Evolutionary conservation across 139 green algal genomes (phyloP), one percentile per base, ranked within the genome.

Genomic region (Chlorella ohadii): DNA sequence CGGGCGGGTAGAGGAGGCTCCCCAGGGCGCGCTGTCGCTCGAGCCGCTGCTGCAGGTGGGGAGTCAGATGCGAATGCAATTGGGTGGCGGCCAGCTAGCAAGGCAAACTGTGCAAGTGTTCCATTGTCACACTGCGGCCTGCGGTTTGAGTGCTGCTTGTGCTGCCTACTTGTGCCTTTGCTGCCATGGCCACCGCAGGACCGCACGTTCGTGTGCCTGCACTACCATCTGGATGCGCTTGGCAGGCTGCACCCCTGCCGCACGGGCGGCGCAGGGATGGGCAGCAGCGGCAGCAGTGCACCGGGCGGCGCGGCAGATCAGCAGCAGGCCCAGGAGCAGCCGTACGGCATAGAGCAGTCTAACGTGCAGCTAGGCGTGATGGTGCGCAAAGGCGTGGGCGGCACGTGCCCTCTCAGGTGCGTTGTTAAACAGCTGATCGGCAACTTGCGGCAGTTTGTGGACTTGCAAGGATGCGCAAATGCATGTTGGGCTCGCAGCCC

Each of bases 341-440:
- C 51, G 77, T n/a, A 61, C 33, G 59, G 36, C 28, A 19, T 80
- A 19, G 76, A 72, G 16, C 34, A 38, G 5, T 83, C 66, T 65
- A 90, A 88, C 44, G 75, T 93, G 63, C 89, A 93, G 76, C n/a
- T 92, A 3, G 74, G 71, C 4, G 23, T 92, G 57, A 81, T 85
- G 38, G 64, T 94, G 1, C 76, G 85, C 3, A 94, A 94, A 86
- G 92, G 92, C 4, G 85, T 95, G 2, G 92, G 90, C 47, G 92
- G 92, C 75, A 95, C 92, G 2, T 95, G 87, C 67, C 81, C 91
- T 15, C 86, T 90, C 36, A 85, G 76, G 72, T 61, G 44, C 12
- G 41, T 34, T n/a, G 59, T 23, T 19, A 13, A 3, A 13, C 51
- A 59, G 51, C 12, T 22, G 51, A 13, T 13, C 22, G 51, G 51